These are phyloP conservation scores for Volutella citrinella DNA, from an alignment of 2,329 filamentous ascomycete species.

Conservation along the genomic window DNA sequence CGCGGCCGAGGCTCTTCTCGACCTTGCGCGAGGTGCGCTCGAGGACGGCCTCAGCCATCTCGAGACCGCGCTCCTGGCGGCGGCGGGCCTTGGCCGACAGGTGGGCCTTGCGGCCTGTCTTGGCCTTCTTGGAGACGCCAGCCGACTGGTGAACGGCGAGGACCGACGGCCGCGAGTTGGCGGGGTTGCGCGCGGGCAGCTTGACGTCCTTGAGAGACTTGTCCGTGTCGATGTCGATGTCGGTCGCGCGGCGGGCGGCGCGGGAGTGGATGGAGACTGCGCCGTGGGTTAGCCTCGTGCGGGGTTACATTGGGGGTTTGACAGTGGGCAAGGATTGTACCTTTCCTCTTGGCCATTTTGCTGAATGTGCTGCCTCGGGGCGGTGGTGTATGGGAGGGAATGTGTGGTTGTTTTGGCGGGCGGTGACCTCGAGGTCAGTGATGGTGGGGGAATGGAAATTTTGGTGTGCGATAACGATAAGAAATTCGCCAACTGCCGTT, in stretches of 20 bases:
- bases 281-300: constrained; percentile 51
- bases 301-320: constrained; percentile 6
- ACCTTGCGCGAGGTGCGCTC: constrained; percentile 58
- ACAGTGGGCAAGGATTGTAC: constrained; percentile 10
- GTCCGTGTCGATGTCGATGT: constrained; percentile 67
- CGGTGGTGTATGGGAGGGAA: constrained; percentile 4
- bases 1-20: constrained; percentile 50
- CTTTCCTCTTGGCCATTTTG: constrained; percentile 32
- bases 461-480: too few species aligned
- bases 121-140: constrained; percentile 67
- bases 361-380: too few species aligned
- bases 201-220: constrained; percentile 64
- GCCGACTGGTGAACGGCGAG: constrained; percentile 64
- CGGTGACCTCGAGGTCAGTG: constrained; percentile 12
- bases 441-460: constrained; percentile 23
- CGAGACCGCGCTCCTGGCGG: constrained; percentile 55
- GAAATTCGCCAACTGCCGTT: too few species aligned
- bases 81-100: constrained; percentile 53
- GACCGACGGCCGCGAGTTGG: constrained; percentile 56
- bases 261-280: constrained; percentile 72
- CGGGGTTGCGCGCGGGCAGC: constrained; percentile 40
- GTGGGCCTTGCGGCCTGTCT: constrained; percentile 51
- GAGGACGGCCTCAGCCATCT: constrained; percentile 57
- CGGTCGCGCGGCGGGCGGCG: constrained; percentile 69
- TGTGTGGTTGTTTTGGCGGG: constrained; percentile 13